Conservation (phyloP, 768 basidiomycete genomes). For the Lactarius akahatsu region DNA sequence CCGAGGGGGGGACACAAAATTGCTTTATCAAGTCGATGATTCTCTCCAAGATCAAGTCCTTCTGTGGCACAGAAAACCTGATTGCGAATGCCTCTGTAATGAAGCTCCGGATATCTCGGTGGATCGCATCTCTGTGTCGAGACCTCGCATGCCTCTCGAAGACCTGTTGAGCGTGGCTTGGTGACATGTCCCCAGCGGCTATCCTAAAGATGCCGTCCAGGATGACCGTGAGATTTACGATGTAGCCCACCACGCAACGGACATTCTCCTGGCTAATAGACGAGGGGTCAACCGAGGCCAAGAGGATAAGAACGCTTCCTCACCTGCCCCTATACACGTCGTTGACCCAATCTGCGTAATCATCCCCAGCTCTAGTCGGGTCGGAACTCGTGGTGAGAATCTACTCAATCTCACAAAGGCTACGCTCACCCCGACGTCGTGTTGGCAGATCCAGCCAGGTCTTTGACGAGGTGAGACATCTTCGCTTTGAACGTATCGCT, state of each 20-base stretch:
- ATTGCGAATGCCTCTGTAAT: constrained; percentile 1
- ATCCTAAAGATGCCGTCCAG: background rate
- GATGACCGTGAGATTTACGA: constrained; percentile 16
- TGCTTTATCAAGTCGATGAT: constrained; percentile 18
- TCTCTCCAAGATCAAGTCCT: constrained; percentile 17
- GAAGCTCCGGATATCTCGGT: constrained; percentile 6
- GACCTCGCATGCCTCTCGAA: background rate
- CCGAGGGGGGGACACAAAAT: background rate
- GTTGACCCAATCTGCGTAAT: background rate
- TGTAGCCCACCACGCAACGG: constrained; percentile 14
- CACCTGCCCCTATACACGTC: constrained; percentile 1
- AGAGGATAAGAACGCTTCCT: background rate
- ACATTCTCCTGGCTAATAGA: constrained; percentile 11
- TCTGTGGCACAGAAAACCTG: background rate
- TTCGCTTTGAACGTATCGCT: background rate
- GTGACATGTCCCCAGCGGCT: background rate
- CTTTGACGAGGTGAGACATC: constrained; percentile 9
- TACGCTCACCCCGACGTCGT: background rate
- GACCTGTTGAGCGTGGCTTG: background rate
- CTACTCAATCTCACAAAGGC: background rate
- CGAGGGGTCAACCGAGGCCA: background rate
- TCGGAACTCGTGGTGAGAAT: background rate
- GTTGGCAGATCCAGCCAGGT: background rate
- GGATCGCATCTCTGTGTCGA: background rate
- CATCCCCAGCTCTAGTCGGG: no score